Base-by-base conservation (phyloP, 2,329 filamentous ascomycete genomes). In the Bipolaris bicolor region DNA sequence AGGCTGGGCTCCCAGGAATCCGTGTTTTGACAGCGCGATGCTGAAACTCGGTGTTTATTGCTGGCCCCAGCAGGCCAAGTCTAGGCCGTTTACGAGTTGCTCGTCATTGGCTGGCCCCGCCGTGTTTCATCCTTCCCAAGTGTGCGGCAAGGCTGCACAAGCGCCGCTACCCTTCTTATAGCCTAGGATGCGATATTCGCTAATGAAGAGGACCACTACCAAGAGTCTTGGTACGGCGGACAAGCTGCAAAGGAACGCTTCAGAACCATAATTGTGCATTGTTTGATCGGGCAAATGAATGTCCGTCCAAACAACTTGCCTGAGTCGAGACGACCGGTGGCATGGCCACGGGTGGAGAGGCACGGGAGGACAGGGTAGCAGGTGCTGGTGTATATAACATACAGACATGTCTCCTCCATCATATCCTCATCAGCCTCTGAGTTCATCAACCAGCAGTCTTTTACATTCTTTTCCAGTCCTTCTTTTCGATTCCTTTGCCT, bases 11-110 rank as follows among this genome's bases (percentile, higher is more conserved):
- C 29, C 10, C 4, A 15, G 36, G 22, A 11, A 41, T 11, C 2
- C 6, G 29, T 3, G 36, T 31, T 31, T 49, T 49, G 47, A 36
- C n/a, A 31, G 3, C 10, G 24, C 16, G 15, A 49, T 36, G 24
- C 36, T 49, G 47, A 49, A 49, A 49, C 47, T n/a, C 11, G 36
- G 29, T 49, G 47, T 49, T 49, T 49, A 49, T 49, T 49, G 36
- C 36, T 15, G n/a, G 24, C 13, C 40, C 20, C 11, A 6, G 22
- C 11, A 6, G 3, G 29, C 47, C 36, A 20, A 10, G 20, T 31
- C 22, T 3, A 39, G 18, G 7, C 5, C 6, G 24, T 11, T 29
- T 18, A 18, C 22, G 24, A 7, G 7, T 29, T 10, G 10, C 1
- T 16, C 24, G 22, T 49, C 6, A 49, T 49, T 49, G 47, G 47